Conservation (phyloP, 495 filamentous ascomycete genomes). For the Amorphotheca resinae region DNA sequence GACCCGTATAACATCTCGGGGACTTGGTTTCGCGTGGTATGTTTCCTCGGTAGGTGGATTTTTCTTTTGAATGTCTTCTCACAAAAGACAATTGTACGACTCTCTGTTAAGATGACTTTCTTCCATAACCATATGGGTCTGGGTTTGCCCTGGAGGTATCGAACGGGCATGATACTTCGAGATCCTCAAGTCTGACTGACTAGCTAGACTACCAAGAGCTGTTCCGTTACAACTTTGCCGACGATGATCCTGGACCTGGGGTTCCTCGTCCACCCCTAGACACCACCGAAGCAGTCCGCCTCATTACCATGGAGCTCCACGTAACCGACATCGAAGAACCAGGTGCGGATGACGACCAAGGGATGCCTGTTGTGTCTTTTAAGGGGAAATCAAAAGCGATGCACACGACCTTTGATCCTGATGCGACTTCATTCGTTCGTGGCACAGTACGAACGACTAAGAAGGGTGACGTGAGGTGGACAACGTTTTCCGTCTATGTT, state of each 20-base stretch:
- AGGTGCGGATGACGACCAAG: constrained; percentile 35
- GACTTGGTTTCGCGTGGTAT: constrained; percentile 38
- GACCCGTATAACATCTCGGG: constrained; percentile 52
- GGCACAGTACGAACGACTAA: constrained; percentile 43
- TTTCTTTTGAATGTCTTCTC: too few relatives aligned
- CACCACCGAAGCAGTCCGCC: constrained; percentile 44
- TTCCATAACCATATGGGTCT: too few relatives aligned
- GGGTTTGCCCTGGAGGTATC: too few relatives aligned
- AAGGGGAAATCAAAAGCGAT: constrained; percentile 39
- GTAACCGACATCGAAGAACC: constrained; percentile 39
- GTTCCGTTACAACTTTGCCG: constrained; percentile 46
- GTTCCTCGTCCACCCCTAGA: constrained; percentile 37
- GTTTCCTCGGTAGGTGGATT: constrained; percentile 27
- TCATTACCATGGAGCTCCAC: constrained; percentile 49
- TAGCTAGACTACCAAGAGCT: constrained; percentile 49
- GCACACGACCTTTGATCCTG: constrained; percentile 44
- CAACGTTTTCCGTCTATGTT: constrained; percentile 45
- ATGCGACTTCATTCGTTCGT: constrained; percentile 42
- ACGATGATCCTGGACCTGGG: constrained; percentile 20
- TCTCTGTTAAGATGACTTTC: too few relatives aligned
- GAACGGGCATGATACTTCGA: too few relatives aligned
- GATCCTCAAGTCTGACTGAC: too few relatives aligned
- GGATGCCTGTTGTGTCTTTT: constrained; percentile 46
- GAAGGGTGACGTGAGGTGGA: constrained; percentile 56
- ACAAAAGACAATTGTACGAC: too few relatives aligned